These are phyloP conservation scores for Themeda triandra DNA, from an alignment of 176 grass and related monocot species.

Conservation along the genomic window DNA sequence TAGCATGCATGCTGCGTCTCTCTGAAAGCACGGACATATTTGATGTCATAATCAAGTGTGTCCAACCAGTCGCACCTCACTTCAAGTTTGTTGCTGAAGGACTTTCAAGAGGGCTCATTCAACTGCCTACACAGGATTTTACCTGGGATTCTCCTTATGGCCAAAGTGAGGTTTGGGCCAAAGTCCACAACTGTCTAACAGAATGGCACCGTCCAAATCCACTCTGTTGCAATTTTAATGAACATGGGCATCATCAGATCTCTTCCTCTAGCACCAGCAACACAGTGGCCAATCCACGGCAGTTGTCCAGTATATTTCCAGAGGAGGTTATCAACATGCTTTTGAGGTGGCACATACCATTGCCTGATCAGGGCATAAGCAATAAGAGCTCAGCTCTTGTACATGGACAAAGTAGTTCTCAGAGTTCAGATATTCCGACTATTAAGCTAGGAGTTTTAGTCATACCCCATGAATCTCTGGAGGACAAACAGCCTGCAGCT, in stretches of 20 bases:
- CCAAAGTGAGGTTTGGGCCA: neutral
- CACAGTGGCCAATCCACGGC: too few species aligned
- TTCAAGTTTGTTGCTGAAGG: slow-evolving; percentile 1
- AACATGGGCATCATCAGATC: neutral
- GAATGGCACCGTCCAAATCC: slow-evolving; percentile 7
- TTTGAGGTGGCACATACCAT: neutral
- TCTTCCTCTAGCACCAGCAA: neutral
- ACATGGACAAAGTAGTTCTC: neutral
- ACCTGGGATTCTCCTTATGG: neutral
- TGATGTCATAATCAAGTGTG: neutral
- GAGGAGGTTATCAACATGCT: neutral
- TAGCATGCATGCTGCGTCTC: neutral
- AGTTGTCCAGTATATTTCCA: neutral
- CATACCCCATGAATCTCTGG: neutral
- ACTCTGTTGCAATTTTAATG: slow-evolving; percentile 4
- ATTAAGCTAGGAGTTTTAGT: neutral
- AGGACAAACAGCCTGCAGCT: neutral
- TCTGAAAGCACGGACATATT: slow-evolving; percentile 19
- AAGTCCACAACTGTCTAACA: slow-evolving; percentile 13
- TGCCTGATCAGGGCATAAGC: neutral
- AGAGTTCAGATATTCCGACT: neutral
- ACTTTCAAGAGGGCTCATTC: neutral
- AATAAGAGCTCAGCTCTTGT: neutral
- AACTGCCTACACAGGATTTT: slow-evolving; percentile 22
- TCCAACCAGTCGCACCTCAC: neutral